A percentile compares a stretch with the other conserved stretches of the same genome.
phyloP scores from a whole-genome alignment of 2,329 filamentous ascomycete species.

The Pseudopithomyces maydicus region DNA sequence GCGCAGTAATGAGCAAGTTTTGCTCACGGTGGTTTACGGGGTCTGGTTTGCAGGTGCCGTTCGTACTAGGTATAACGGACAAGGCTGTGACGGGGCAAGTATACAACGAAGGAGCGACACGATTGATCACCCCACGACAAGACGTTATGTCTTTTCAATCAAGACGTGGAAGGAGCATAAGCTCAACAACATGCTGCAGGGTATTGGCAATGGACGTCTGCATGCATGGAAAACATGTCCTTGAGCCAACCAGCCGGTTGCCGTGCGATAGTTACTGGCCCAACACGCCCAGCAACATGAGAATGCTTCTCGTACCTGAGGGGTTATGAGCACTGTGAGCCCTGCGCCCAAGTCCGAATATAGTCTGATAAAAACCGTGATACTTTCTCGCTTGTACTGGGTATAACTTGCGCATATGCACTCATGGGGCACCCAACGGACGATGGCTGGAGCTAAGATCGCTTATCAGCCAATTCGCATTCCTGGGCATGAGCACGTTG shows the following conservation, averaged over 20 bases:
- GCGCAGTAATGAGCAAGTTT: conserved; percentile 9
- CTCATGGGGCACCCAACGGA: neutral
- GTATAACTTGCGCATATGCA: conserved; percentile 9
- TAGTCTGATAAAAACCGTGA: neutral
- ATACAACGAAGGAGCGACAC: neutral
- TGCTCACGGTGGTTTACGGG: neutral
- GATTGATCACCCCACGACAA: neutral
- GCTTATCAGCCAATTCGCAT: neutral
- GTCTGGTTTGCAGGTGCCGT: neutral
- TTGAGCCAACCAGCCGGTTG: neutral
- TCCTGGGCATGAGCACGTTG: neutral
- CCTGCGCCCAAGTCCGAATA: neutral
- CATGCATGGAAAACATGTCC: neutral
- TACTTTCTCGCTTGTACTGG: neutral
- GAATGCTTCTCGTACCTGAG: neutral
- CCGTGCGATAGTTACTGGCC: neutral
- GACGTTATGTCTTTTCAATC: neutral
- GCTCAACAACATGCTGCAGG: neutral
- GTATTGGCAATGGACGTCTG: neutral
- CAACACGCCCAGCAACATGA: neutral
- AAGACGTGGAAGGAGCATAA: neutral
- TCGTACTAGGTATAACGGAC: neutral
- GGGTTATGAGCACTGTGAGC: neutral
- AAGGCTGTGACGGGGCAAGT: neutral
- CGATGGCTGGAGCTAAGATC: neutral